Evolutionary conservation across 2,329 filamentous ascomycete species (phyloP).

Genomic region (Leptodontidium sp.): DNA sequence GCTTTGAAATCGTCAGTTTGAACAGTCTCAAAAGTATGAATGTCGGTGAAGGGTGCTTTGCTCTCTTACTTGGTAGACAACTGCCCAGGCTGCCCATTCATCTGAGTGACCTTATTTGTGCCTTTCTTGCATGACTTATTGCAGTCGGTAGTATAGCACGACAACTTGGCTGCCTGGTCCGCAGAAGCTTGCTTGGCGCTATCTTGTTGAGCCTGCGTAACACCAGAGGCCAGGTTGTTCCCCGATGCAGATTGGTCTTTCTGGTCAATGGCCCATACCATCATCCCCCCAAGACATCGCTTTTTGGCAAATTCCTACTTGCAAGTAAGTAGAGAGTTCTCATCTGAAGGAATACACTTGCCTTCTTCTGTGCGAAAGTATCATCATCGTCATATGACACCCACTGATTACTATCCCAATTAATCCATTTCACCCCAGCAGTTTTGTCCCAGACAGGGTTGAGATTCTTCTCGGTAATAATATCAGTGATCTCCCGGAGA

Average conservation of each 20-base stretch:
- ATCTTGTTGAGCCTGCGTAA: constrained; percentile 25
- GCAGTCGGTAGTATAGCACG: constrained; percentile 8
- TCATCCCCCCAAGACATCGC: neutral
- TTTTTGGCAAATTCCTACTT: neutral
- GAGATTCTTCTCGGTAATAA: constrained; percentile 6
- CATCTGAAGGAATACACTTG: neutral
- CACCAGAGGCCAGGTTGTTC: neutral
- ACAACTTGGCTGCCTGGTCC: neutral
- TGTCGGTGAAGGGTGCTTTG: too few species aligned
- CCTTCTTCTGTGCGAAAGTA: constrained; percentile 14
- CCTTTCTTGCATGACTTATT: neutral
- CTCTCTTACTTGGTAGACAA: constrained; percentile 33
- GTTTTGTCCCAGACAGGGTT: neutral
- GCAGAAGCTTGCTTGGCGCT: neutral
- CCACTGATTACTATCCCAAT: constrained; percentile 1
- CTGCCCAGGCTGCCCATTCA: constrained; percentile 45
- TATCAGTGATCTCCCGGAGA: constrained; percentile 47
- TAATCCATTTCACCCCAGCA: constrained; percentile 1
- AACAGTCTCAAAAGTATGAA: too few species aligned
- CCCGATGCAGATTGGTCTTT: neutral
- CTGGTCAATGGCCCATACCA: constrained; percentile 16
- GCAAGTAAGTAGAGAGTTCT: neutral
- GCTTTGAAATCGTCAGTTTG: too few species aligned
- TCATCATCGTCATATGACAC: constrained; percentile 20
- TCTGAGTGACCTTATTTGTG: constrained; percentile 42